Evolutionary conservation across 768 basidiomycete genomes (phyloP).

Genomic region (Hericium erinaceus): DNA sequence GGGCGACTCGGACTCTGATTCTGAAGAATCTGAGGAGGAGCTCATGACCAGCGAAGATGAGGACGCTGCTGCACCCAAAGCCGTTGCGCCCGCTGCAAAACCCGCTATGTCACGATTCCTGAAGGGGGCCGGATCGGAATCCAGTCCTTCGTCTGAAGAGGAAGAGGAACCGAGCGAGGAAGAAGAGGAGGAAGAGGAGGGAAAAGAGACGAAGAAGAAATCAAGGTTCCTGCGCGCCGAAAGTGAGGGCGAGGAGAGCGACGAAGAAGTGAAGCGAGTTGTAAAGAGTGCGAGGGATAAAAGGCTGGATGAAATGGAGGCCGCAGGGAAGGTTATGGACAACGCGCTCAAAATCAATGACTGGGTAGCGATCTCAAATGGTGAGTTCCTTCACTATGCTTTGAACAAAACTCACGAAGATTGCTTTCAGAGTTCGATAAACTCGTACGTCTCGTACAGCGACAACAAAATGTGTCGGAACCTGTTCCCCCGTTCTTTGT

Average conservation of each 20-base stretch:
- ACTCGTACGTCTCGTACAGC: slow-evolving; percentile 79
- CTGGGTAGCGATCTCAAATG: slow-evolving; percentile 87
- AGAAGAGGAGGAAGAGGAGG: slow-evolving; percentile 36
- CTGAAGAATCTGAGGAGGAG: slow-evolving; percentile 63
- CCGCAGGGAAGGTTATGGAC: slow-evolving; percentile 82
- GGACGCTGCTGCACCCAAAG: slow-evolving; percentile 36
- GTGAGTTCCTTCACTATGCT: slow-evolving; percentile 32
- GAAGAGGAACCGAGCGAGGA: slow-evolving; percentile 38
- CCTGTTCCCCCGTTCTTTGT: slow-evolving; percentile 83
- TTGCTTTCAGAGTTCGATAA: slow-evolving; percentile 83
- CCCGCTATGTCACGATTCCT: slow-evolving; percentile 77
- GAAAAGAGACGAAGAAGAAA: slow-evolving; percentile 29
- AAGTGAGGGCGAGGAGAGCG: slow-evolving; percentile 44
- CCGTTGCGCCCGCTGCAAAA: slow-evolving; percentile 28
- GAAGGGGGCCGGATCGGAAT: slow-evolving; percentile 47
- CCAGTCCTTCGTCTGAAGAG: slow-evolving; percentile 35
- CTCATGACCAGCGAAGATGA: slow-evolving; percentile 67
- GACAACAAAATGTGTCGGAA: slow-evolving; percentile 78
- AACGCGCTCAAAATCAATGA: slow-evolving; percentile 95
- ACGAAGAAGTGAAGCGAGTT: slow-evolving; percentile 63
- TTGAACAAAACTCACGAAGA: not conserved
- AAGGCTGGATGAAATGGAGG: slow-evolving; percentile 91
- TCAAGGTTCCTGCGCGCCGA: slow-evolving; percentile 32
- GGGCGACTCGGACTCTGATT: slow-evolving; percentile 76
- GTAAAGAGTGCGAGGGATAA: slow-evolving; percentile 88